A percentile compares a stretch with the other conserved stretches of the same genome.
These are phyloP conservation scores for Quercus rubra DNA, from an alignment of 306 rosid species.

Conservation along the genomic window DNA sequence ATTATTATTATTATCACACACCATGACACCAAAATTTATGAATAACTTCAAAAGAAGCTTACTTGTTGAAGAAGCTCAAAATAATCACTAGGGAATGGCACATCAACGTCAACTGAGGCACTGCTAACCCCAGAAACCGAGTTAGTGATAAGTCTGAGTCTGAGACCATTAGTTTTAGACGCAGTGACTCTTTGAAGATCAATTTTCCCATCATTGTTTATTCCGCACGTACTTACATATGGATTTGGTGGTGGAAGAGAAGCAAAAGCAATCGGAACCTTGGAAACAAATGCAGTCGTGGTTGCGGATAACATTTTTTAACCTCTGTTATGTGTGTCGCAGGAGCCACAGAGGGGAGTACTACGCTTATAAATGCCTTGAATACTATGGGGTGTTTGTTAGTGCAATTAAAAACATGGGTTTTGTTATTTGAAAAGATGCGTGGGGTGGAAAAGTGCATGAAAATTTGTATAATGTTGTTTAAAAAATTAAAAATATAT, in stretches of 20 bases:
- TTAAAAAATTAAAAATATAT: no score
- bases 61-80: constrained; percentile 83
- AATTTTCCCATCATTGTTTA: constrained; percentile 24
- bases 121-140: constrained; percentile 44
- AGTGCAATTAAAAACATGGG: no score
- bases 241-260: constrained; percentile 25
- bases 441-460: rapidly evolving
- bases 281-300: constrained; percentile 19
- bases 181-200: constrained; percentile 6
- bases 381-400: no score
- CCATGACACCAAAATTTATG: not conserved
- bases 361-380: no score
- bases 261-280: constrained; percentile 35
- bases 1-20: not conserved
- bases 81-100: constrained; percentile 71
- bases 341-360: not conserved
- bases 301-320: constrained; percentile 43
- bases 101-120: constrained; percentile 46
- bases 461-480: no score
- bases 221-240: constrained; percentile 22
- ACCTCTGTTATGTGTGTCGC: not conserved
- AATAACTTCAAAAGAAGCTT: constrained; percentile 3
- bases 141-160: constrained; percentile 20
- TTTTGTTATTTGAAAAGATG: no score
- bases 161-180: constrained; percentile 8